Conservation (phyloP, 2,329 filamentous ascomycete species). For the Cryphonectria radicalis region DNA sequence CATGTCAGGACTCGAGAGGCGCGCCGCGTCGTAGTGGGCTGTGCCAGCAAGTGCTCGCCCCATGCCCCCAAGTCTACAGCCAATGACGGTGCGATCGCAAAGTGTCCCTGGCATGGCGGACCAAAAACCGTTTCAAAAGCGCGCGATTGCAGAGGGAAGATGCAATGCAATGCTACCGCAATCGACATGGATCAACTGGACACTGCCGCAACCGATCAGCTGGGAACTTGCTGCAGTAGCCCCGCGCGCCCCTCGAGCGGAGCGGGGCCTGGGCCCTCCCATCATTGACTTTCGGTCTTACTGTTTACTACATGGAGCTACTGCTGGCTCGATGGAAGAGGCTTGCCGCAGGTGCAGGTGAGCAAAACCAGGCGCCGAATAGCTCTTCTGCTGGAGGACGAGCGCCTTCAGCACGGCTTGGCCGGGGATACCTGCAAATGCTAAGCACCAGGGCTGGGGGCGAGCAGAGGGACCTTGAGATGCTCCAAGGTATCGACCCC, state of each 20-base stretch:
- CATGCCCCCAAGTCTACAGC: neutral
- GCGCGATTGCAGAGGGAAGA: neutral
- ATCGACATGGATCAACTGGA: slow-evolving; percentile 2
- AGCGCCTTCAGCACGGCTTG: neutral
- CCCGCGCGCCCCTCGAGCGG: neutral
- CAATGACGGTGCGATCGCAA: slow-evolving; percentile 3
- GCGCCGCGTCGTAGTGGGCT: neutral
- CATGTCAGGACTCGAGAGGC: neutral
- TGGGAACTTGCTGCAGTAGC: slow-evolving; percentile 1
- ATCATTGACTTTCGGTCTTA: neutral
- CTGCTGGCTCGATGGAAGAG: neutral
- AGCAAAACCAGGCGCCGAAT: neutral
- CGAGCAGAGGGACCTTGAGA: neutral
- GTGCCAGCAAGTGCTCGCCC: neutral
- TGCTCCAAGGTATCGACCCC: neutral
- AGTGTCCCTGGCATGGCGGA: neutral
- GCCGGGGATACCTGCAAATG: neutral
- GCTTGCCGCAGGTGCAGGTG: neutral
- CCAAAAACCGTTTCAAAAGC: slow-evolving; percentile 3
- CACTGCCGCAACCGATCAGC: slow-evolving; percentile 18
- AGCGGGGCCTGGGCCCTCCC: neutral
- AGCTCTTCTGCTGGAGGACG: neutral
- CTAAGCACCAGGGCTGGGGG: neutral
- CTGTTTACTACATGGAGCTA: neutral
- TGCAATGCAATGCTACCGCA: slow-evolving; percentile 17